These are phyloP conservation scores for Paramarasmius palmivorus DNA, from an alignment of 1,284 basidiomycete genomes.

Conservation along the genomic window DNA sequence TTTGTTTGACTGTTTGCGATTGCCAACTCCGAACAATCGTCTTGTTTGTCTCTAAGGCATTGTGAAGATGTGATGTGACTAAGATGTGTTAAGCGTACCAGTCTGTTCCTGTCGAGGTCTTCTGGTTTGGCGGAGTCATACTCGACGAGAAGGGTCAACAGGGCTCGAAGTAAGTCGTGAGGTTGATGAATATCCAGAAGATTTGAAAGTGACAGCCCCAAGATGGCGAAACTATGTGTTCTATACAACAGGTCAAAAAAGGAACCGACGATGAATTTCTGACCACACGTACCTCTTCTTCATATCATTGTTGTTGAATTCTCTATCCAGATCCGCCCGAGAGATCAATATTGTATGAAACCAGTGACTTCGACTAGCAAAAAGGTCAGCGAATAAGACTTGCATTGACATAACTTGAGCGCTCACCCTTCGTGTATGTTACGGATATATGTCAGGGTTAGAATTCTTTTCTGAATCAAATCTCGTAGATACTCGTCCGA, in stretches of 20 bases:
- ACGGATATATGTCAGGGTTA: conserved; percentile 81
- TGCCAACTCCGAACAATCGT: conserved; percentile 66
- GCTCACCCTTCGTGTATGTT: conserved; percentile 83
- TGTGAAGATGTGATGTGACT: conserved; percentile 12
- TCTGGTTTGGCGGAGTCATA: conserved; percentile 75
- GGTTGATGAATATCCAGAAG: conserved; percentile 79
- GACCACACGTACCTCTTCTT: conserved; percentile 64
- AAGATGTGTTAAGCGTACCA: conserved; percentile 42
- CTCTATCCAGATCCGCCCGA: conserved; percentile 67
- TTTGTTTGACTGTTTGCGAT: conserved; percentile 35
- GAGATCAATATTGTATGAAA: conserved; percentile 85
- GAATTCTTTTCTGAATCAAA: conserved; percentile 78
- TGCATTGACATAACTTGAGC: not conserved
- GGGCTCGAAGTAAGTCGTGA: conserved; percentile 72
- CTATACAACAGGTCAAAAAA: conserved; percentile 36
- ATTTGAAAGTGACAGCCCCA: conserved; percentile 82
- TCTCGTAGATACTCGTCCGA: conserved; percentile 76
- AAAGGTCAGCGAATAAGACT: conserved; percentile 11
- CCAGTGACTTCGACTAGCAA: conserved; percentile 74
- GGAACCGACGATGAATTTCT: conserved; percentile 7
- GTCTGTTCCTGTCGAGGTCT: conserved; percentile 79
- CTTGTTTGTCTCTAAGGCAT: conserved; percentile 25
- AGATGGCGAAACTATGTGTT: conserved; percentile 75
- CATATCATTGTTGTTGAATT: conserved; percentile 75
- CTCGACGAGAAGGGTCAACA: conserved; percentile 72